Evolutionary conservation across 805 yeast species (phyloP).

Genomic region (Priceomyces medius): DNA sequence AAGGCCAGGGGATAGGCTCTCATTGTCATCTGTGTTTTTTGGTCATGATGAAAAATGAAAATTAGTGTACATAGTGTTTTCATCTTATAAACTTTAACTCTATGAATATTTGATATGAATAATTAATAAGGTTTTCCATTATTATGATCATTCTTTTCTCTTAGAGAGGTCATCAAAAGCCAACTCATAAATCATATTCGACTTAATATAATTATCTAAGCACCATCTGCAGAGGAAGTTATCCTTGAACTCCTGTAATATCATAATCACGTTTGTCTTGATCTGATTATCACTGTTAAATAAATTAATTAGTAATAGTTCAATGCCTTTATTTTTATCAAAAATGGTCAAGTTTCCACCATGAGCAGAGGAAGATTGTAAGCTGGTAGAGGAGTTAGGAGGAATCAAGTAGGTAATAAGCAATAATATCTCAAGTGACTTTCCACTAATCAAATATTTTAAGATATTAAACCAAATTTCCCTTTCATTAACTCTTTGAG

Average conservation of each 20-base stretch:
- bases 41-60: constrained; percentile 11
- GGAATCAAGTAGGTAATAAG: constrained; percentile 42
- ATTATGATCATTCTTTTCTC: constrained; percentile 5
- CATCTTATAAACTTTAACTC: neutral
- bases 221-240: constrained; percentile 48
- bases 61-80: constrained; percentile 2
- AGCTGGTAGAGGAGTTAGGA: constrained; percentile 38
- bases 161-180: constrained; percentile 35
- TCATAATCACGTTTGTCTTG: constrained; percentile 40
- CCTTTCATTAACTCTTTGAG: constrained; percentile 30
- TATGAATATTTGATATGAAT: neutral
- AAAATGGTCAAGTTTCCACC: constrained; percentile 42
- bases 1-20: constrained; percentile 53
- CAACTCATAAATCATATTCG: constrained; percentile 39
- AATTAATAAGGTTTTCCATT: neutral
- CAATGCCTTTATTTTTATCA: constrained; percentile 46
- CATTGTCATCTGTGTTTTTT: constrained; percentile 28
- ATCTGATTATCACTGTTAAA: constrained; percentile 42
- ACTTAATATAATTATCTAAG: constrained; percentile 32
- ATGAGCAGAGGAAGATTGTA: constrained; percentile 35
- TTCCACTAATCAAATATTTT: constrained; percentile 42
- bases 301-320: constrained; percentile 38
- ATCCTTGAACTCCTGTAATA: constrained; percentile 43
- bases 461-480: constrained; percentile 44
- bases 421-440: constrained; percentile 39